Evolutionary conservation across 78 protist genomes (phyloP), one percentile per base, ranked within the genome.

Genomic region (Pigoraptor vietnamica): DNA sequence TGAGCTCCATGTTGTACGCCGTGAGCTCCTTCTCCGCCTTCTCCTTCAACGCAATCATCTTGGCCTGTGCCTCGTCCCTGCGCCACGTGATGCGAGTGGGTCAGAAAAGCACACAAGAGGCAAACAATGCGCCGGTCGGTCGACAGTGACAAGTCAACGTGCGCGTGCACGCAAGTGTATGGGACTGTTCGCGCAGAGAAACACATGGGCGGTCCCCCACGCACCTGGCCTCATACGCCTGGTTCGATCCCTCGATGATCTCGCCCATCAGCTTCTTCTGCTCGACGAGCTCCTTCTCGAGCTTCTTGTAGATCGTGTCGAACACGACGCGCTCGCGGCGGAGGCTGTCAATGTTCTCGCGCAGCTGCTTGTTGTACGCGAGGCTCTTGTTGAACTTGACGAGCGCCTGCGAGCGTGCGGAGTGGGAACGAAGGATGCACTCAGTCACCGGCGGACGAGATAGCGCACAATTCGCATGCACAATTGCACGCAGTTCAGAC

Each of bases 291-390:
- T 96, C 94, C 55, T 37, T 0, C 81, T 96, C 96, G 36, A 95
- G 88, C 86, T 96, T 96, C 87, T 87, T 88, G 93, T 96, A 94
- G 55, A 95, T 79, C 32, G 39, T 48, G 86, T 97, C 98, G 40
- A 95, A 97, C n/a, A 94, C 95, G 23, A 39, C 88, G 23, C 97
- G 87, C 92, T 97, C 98, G 0, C 95, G 56, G 32, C 98, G 91
- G 36, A 97, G 94, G 90, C 88, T 90, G 94, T 97, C 97, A 82
- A 97, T 97, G 33, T 67, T 6, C 40, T 95, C 97, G 1, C 97
- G 95, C 6, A 95, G 94, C 79, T 84, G 39, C 40, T 86, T 89
- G 93, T 97, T 97, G 87, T n/a, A 0, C 21, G 95, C 89, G 10
- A 95, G 91, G 10, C 95, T 96, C 48, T 93, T 94, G 90, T 97